A percentile compares a stretch with the other conserved stretches of the same genome.
Conservation (phyloP, 352 stramenopile genomes). For the Phytophthora tentaculata region DNA sequence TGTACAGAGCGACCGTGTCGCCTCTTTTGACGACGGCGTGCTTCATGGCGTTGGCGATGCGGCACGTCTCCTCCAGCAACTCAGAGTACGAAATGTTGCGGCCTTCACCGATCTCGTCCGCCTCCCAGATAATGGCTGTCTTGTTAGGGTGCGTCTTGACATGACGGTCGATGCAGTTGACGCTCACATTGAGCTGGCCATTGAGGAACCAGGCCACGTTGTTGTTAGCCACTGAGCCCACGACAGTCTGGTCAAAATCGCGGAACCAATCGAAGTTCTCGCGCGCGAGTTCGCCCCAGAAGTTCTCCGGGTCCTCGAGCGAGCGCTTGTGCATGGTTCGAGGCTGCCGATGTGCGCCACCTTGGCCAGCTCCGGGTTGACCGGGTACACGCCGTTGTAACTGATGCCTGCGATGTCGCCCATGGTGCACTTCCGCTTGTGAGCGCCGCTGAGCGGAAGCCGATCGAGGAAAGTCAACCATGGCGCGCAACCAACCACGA, state of each 20-base stretch:
- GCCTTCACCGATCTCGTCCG: slow-evolving; percentile 93
- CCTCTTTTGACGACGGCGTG: slow-evolving; percentile 86
- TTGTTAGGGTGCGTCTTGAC: slow-evolving; percentile 79
- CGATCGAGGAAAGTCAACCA: slow-evolving; percentile 22
- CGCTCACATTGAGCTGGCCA: slow-evolving; percentile 94
- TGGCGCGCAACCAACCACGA: slow-evolving; percentile 78
- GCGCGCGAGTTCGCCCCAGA: slow-evolving; percentile 93
- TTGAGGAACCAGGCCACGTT: slow-evolving; percentile 95
- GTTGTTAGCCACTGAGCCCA: slow-evolving; percentile 87
- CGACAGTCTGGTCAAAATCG: slow-evolving; percentile 90
- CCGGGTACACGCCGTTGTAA: slow-evolving; percentile 34
- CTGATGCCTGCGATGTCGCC: slow-evolving; percentile 39
- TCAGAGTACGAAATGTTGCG: slow-evolving; percentile 55
- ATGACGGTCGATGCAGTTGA: slow-evolving; percentile 96
- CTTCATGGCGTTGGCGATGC: slow-evolving; percentile 96
- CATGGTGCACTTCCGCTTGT: slow-evolving; percentile 79
- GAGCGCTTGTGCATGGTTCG: slow-evolving; percentile 83
- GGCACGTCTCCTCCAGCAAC: slow-evolving; percentile 61
- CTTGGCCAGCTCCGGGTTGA: slow-evolving; percentile 47
- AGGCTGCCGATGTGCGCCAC: slow-evolving; percentile 69
- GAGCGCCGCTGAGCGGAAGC: no score
- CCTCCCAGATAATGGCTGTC: slow-evolving; percentile 97
- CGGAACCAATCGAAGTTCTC: slow-evolving; percentile 93
- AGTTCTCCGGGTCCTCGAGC: slow-evolving; percentile 84
- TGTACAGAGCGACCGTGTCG: slow-evolving; percentile 97